phyloP scores from a whole-genome alignment of 106 monocot genomes.

The Agapanthus africanus region DNA sequence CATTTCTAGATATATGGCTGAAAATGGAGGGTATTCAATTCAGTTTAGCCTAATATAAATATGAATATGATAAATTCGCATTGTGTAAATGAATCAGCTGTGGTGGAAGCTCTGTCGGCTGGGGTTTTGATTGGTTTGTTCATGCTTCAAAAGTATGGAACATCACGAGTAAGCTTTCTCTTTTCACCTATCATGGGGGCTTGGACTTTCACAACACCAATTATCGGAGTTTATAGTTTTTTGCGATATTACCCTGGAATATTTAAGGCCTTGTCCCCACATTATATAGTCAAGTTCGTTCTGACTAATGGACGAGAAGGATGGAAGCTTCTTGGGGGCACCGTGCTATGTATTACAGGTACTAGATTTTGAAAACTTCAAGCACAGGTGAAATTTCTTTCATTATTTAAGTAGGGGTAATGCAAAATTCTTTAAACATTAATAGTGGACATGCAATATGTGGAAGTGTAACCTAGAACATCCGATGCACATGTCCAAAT shows the following conservation, averaged over 20 bases:
- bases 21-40: too few relatives aligned
- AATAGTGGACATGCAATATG: too few relatives aligned
- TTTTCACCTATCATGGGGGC: slow-evolving; percentile 84
- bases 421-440: too few relatives aligned
- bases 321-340: slow-evolving; percentile 69
- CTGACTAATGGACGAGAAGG: slow-evolving; percentile 40
- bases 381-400: too few relatives aligned
- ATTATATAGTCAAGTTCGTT: slow-evolving; percentile 63
- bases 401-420: too few relatives aligned
- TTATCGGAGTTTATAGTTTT: slow-evolving; percentile 63
- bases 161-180: slow-evolving; percentile 66
- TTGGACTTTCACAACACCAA: slow-evolving; percentile 67
- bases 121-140: slow-evolving; percentile 47
- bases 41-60: too few relatives aligned
- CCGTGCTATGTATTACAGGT: slow-evolving; percentile 89
- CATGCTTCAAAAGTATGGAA: slow-evolving; percentile 66
- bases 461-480: too few relatives aligned
- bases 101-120: slow-evolving; percentile 52
- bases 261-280: slow-evolving; percentile 68
- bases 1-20: too few relatives aligned
- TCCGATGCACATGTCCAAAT: too few relatives aligned
- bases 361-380: too few relatives aligned
- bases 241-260: slow-evolving; percentile 50
- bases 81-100: slow-evolving; percentile 22
- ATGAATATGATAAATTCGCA: background rate